Evolutionary conservation across 2,329 filamentous ascomycete species (phyloP), one percentile per base, ranked within the genome.

Genomic region (Herpotrichia juniperi): DNA sequence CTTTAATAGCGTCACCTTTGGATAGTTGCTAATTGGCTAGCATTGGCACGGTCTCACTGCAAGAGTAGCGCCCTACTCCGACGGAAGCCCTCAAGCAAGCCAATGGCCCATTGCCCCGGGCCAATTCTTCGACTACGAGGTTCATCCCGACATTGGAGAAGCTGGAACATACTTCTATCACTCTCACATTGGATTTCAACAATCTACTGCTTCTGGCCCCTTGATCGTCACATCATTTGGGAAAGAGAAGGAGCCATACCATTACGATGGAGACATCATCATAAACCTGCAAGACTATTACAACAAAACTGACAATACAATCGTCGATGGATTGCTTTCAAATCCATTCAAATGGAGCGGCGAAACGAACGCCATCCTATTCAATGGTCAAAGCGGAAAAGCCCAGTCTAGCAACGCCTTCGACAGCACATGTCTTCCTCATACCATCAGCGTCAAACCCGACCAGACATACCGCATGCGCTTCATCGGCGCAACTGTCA

Each of bases 161-260:
- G 80, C 83, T 0, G 87, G 86, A 4, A 84, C 85, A 0, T 89
- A 87, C 62, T 88, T 86, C 64, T 89, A 88, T 61, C 86, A 89
- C 63, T 87, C 85, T 0, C 87, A 89, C 54, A 77, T 88, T 14
- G 85, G 79, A 0, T 83, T 88, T 51, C 85, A 89, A 62, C 81
- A 83, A 0, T 70, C 83, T 28, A 83, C 84, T 12, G 83, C 83
- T 0, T 69, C 78, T 6, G 87, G 87, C 0, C 72, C 81, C 0
- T 61, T 89, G 28, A 82, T 87, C 40, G 79, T 89, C n/a, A 79
- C 83, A 51, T 80, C 83, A 43, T 63, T 66, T 30, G 31, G 16
- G 31, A 34, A 34, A 16, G 31, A 34, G 31, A 34, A 34, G 14
- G 63, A 67, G 10, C 85, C 85, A 0, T 88, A 86, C 56, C 34